Conservation (phyloP, 1,139 yeast genomes). For the Scheffersomyces stambukii region DNA sequence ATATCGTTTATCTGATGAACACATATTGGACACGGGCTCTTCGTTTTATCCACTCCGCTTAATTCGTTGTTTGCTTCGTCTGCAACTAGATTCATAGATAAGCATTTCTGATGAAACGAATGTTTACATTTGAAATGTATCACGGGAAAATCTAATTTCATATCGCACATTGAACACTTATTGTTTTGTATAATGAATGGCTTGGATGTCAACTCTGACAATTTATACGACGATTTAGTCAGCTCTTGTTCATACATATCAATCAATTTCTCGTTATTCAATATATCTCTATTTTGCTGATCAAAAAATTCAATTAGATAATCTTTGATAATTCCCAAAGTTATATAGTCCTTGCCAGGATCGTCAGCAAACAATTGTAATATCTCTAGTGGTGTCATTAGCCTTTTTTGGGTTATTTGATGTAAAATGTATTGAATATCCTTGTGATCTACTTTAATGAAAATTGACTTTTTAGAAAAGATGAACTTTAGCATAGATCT, state of each 20-base stretch:
- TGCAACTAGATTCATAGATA: constrained; percentile 43
- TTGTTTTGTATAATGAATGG: constrained; percentile 66
- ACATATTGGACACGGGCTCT: constrained; percentile 65
- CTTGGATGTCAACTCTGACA: constrained; percentile 47
- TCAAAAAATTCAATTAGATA: constrained; percentile 62
- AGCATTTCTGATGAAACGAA: constrained; percentile 80
- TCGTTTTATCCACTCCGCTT: constrained; percentile 9
- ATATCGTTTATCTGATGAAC: constrained; percentile 64
- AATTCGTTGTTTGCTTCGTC: constrained; percentile 1
- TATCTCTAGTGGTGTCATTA: constrained; percentile 74
- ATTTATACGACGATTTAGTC: constrained; percentile 45
- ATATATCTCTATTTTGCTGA: constrained; percentile 60
- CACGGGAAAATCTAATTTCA: constrained; percentile 70
- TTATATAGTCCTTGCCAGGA: constrained; percentile 52
- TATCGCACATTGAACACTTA: constrained; percentile 67
- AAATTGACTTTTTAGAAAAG: constrained; percentile 53
- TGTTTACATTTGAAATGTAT: constrained; percentile 86
- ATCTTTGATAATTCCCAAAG: constrained; percentile 70
- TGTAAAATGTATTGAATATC: constrained; percentile 49
- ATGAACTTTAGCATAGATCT: constrained; percentile 63
- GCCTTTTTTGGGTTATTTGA: constrained; percentile 47
- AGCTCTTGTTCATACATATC: constrained; percentile 70
- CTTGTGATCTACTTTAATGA: constrained; percentile 43
- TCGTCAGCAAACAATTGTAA: constrained; percentile 50
- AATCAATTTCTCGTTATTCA: constrained; percentile 62